These are phyloP conservation scores for Hyaloscypha hepaticicola DNA, from an alignment of 495 filamentous ascomycete species.

Conservation along the genomic window DNA sequence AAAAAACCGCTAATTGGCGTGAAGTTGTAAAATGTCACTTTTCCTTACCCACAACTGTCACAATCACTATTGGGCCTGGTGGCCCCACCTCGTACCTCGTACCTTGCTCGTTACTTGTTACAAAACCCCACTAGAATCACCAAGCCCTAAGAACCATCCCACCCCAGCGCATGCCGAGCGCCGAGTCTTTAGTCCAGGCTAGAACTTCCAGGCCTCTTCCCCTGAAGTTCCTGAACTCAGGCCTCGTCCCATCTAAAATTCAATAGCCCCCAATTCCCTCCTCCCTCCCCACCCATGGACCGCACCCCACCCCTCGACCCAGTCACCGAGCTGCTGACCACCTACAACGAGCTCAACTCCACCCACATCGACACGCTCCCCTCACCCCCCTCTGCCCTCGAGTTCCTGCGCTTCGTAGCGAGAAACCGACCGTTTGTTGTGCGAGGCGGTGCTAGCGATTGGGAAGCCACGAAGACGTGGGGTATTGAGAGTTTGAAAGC, in stretches of 20 bases:
- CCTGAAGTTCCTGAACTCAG: not conserved
- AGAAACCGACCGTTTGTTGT: conserved; percentile 70
- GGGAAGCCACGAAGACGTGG: conserved; percentile 62
- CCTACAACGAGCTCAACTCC: conserved; percentile 68
- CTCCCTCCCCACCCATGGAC: not conserved
- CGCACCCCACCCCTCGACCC: conserved; percentile 7
- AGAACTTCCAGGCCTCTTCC: not conserved
- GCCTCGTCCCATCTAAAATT: not conserved
- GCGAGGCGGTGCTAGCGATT: conserved; percentile 52
- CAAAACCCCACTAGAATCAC: too few species aligned
- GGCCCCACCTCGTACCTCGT: too few species aligned
- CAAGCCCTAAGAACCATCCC: not conserved
- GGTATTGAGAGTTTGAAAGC: conserved; percentile 50
- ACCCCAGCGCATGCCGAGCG: not conserved
- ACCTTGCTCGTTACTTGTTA: too few species aligned
- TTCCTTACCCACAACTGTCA: too few species aligned
- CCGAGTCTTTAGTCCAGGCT: too few species aligned
- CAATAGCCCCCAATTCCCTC: not conserved
- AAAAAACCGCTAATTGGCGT: too few species aligned
- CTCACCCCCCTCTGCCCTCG: conserved; percentile 64
- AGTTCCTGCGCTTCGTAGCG: conserved; percentile 70
- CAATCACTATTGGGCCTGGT: too few species aligned
- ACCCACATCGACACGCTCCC: conserved; percentile 52
- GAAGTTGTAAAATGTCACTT: too few species aligned
- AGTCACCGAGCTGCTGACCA: conserved; percentile 54